phyloP scores from a whole-genome alignment of 345 rosid genomes.

The Eucalyptus marginata region DNA sequence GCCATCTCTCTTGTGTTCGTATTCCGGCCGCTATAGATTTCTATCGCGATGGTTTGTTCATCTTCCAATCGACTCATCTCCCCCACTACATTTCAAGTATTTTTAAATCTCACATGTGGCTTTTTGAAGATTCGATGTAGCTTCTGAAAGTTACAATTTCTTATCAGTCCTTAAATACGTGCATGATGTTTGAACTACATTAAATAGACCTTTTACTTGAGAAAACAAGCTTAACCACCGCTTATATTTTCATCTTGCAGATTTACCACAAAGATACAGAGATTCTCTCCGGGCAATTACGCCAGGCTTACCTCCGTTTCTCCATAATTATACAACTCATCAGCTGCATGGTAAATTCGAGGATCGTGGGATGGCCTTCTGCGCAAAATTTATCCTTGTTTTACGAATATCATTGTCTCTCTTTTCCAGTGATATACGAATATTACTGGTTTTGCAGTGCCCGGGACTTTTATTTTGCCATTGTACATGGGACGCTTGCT shows the following conservation, averaged over 20 bases:
- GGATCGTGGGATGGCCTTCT: conserved; percentile 32
- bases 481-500: not conserved
- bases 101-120: too few species aligned
- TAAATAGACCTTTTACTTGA: not conserved
- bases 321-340: conserved; percentile 93
- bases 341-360: conserved; percentile 95
- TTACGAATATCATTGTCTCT: not conserved
- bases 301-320: conserved; percentile 92
- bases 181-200: not conserved
- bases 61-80: too few species aligned
- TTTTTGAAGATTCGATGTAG: not conserved
- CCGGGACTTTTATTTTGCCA: not conserved
- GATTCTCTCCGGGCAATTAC: conserved; percentile 95
- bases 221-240: not conserved
- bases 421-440: not conserved
- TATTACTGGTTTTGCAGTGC: not conserved
- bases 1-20: accelerated
- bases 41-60: accelerated
- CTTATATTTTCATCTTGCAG: conserved; percentile 16
- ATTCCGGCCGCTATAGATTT: accelerated
- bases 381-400: not conserved
- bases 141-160: not conserved
- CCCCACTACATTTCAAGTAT: too few species aligned
- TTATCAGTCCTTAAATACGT: not conserved
- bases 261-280: conserved; percentile 92